Evolutionary conservation across 805 yeast species (phyloP), one percentile per base, ranked within the genome.

Genomic region (Saturnispora quitensis): DNA sequence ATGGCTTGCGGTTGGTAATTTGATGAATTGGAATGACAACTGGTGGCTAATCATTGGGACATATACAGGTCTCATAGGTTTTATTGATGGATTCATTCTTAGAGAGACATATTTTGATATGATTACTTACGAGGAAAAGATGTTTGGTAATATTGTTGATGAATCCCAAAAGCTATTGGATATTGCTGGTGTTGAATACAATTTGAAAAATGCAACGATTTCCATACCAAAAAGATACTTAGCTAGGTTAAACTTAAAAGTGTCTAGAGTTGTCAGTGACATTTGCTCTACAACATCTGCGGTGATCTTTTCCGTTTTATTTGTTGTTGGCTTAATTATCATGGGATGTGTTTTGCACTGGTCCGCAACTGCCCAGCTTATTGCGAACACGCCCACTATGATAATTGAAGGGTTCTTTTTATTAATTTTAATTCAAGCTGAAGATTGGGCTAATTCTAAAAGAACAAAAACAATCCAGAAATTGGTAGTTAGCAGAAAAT

Each of bases 21-120:
- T 61, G 17, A 62, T 73, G 70, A 28, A 58, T 28, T 73, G 69
- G 68, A 56, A 56, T 56, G 66, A 63, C 45, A 61, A 70, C 53
- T 73, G 76, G 77, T 73, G 75, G 75, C 58, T 73, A 42, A 70
- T 73, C 40, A 72, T 71, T 54, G 77, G 77, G 43, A 72, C 77
- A 1, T 73, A 73, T 53, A 70, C 76, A 0, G 77, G 77, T 17
- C 61, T 73, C 18, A 62, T 72, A 40, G 76, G 76, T 1, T 72
- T 71, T 53, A 49, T 69, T 46, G 76, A 73, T 55, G 75, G 76
- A 2, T 73, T 70, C 54, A 68, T 67, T 40, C 58, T 73, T 38
- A 62, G 77, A 58, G 67, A 71, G 48, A 69, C 66, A 18, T 72
- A 68, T 44, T 63, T 60, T 47, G 59, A 70, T 31, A 60, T 58